Conservation (phyloP, 1,139 yeast species). For the Debaryomycetaceae sp. region DNA sequence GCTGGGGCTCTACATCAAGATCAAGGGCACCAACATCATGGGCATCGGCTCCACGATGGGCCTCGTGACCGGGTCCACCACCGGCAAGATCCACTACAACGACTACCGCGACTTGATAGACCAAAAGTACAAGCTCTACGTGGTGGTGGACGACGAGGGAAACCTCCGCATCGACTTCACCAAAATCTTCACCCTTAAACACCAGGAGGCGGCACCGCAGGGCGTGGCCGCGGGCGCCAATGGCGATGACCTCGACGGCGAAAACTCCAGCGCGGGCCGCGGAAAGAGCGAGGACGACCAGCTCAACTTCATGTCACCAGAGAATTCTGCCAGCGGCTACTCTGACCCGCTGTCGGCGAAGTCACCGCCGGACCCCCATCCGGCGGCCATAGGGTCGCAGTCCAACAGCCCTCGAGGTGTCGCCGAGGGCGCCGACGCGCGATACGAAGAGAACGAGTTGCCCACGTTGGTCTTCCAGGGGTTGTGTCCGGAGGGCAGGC, state of each 20-base stretch:
- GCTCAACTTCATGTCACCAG: neutral
- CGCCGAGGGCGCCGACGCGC: too few species aligned
- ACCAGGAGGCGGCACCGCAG: constrained; percentile 9
- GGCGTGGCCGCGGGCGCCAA: neutral
- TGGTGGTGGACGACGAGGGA: constrained; percentile 47
- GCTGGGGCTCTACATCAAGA: constrained; percentile 47
- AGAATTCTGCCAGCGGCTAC: neutral
- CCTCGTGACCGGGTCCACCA: constrained; percentile 48
- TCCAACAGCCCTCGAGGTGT: too few species aligned
- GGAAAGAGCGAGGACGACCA: neutral
- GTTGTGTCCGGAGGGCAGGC: constrained; percentile 51
- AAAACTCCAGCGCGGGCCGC: constrained; percentile 1
- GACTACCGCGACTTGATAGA: constrained; percentile 44
- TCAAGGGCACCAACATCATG: constrained; percentile 49
- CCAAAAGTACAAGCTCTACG: constrained; percentile 49
- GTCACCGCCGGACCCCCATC: constrained; percentile 4
- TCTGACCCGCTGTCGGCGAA: neutral
- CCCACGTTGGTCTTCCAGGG: constrained; percentile 52
- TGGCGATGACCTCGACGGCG: neutral
- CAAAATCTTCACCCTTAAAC: constrained; percentile 32
- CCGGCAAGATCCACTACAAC: constrained; percentile 50
- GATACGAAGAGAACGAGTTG: constrained; percentile 29
- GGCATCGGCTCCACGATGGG: constrained; percentile 62
- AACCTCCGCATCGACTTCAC: constrained; percentile 51
- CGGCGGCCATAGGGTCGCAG: too few species aligned